Evolutionary conservation across 2,329 filamentous ascomycete species (phyloP), one percentile per base, ranked within the genome.

Genomic region (Aspergillus pseudoglaucus): DNA sequence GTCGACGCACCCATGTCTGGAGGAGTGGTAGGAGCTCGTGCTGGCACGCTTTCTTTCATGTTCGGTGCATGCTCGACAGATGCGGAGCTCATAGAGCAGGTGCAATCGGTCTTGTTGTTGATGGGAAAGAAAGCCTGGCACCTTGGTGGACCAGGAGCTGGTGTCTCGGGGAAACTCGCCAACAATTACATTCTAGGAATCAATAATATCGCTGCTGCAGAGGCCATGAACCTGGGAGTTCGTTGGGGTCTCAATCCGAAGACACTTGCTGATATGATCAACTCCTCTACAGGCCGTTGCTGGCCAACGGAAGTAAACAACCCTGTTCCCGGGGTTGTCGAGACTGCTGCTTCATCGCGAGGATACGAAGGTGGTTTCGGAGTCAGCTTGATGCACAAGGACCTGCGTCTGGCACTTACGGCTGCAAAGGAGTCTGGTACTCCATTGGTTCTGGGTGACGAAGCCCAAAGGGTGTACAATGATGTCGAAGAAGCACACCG

Each of bases 221-320:
- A 85, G 61, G 82, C 81, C 6, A 83, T 85, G 81, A 82, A 81
- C 51, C 75, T 85, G 63, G 82, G 81, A 4, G 74, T 83, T 33
- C 72, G 75, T 44, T 83, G 79, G 77, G 82, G 82, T 2, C 71
- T 84, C 7, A 76, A 84, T 47, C 75, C 81, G 1, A 80, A 79
- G 50, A 83, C 82, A 6, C 77, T 98, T 2, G 87, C 88, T 0
- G 83, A 84, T 45, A 83, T 98, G 68, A 88, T 98, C 73, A 97
- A 96, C 65, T 86, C 87, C 3, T 93, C 88, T 58, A 96, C 91
- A 0, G 93, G 93, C n/a, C 82, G 79, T 55, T 97, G 90, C 76
- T 98, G 93, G 93, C 90, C 91, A 1, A 93, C 85, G 60, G 90
- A 96, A 71, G 76, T 95, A 53, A 98, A 98, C 71, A 97, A 97